phyloP scores from a whole-genome alignment of 2,329 filamentous ascomycete genomes.

The Penicillium sp. region DNA sequence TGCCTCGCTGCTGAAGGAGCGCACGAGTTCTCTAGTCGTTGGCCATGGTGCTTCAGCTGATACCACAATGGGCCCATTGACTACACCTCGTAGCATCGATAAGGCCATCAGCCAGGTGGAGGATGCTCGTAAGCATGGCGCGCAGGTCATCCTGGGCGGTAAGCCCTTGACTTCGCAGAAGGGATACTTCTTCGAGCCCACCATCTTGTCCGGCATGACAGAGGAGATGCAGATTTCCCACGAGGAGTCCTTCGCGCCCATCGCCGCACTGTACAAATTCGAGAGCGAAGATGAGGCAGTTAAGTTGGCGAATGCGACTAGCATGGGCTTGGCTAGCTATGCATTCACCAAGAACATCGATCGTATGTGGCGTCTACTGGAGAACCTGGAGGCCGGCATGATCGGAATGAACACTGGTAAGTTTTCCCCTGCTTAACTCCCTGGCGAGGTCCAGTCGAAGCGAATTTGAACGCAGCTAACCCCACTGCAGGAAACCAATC shows the following conservation, averaged over 20 bases:
- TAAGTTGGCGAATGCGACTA: conserved; percentile 64
- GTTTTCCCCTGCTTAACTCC: too few relatives aligned
- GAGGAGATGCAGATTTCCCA: conserved; percentile 62
- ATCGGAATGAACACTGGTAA: conserved; percentile 68
- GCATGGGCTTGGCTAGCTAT: conserved; percentile 71
- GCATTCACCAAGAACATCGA: conserved; percentile 73
- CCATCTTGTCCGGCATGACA: conserved; percentile 66
- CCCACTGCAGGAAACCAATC: conserved; percentile 61
- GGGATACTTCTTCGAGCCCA: conserved; percentile 74
- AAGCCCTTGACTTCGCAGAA: conserved; percentile 55
- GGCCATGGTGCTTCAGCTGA: conserved; percentile 63
- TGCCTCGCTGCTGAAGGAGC: conserved; percentile 59
- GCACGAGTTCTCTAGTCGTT: conserved; percentile 60
- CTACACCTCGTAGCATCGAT: conserved; percentile 61
- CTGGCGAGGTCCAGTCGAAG: too few relatives aligned
- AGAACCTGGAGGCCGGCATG: conserved; percentile 73
- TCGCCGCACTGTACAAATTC: conserved; percentile 68
- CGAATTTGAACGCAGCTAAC: conserved; percentile 12
- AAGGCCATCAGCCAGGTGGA: conserved; percentile 66
- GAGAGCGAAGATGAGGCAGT: conserved; percentile 70
- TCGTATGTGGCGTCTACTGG: conserved; percentile 68
- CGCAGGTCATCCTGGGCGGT: conserved; percentile 67
- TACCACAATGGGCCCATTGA: conserved; percentile 67
- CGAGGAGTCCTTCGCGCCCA: conserved; percentile 71
- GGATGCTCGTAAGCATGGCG: conserved; percentile 69